Percentiles rank a stretch among this genome's conserved stretches.
phyloP scores from a whole-genome alignment of 2,329 filamentous ascomycete species.

The Dendrostoma leiphaemia region DNA sequence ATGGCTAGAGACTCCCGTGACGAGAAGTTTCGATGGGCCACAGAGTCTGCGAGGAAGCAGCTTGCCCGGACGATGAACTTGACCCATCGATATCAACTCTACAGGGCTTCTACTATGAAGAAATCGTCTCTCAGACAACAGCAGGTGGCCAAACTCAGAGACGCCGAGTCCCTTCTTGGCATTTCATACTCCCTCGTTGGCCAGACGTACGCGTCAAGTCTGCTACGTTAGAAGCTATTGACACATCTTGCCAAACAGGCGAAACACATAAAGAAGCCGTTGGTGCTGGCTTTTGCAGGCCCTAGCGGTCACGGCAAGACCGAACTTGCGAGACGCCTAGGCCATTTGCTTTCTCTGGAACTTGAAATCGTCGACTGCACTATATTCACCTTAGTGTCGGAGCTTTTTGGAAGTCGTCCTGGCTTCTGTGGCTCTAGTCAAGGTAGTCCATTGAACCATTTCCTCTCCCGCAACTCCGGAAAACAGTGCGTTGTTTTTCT shows the following conservation, averaged over 20 bases:
- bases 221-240: constrained; percentile 21
- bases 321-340: constrained; percentile 41
- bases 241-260: constrained; percentile 29
- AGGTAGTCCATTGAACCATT: constrained; percentile 46
- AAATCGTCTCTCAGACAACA: neutral
- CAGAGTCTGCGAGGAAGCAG: neutral
- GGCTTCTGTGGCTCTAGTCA: constrained; percentile 32
- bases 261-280: constrained; percentile 26
- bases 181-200: constrained; percentile 12
- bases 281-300: constrained; percentile 42
- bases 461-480: constrained; percentile 35
- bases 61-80: neutral
- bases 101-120: neutral
- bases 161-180: neutral
- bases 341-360: constrained; percentile 36
- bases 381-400: constrained; percentile 31
- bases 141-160: neutral
- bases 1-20: too few species aligned
- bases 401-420: constrained; percentile 40
- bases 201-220: constrained; percentile 3
- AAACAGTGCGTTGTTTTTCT: constrained; percentile 43
- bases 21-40: neutral
- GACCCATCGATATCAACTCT: neutral
- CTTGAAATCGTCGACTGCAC: constrained; percentile 39
- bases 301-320: constrained; percentile 50